Evolutionary conservation across 164 flowering plant species (phyloP), one percentile per base, ranked within the genome.

Genomic region (Stephania yunnanensis): DNA sequence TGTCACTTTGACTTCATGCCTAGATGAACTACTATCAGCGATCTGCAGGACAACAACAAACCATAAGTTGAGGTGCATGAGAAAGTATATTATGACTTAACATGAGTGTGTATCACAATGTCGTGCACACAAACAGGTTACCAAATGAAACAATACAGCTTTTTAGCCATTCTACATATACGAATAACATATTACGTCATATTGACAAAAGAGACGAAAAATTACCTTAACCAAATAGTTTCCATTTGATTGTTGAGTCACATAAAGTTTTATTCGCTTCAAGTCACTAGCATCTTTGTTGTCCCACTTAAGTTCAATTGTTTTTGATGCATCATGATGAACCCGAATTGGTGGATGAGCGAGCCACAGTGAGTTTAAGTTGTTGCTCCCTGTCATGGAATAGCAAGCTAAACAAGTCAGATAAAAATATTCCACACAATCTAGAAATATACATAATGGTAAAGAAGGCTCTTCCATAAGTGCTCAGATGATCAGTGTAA

Each of bases 261-360:
- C 48, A 44, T 70, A 25, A 70, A 91, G 81, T 58, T 75, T 77
- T 67, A 94, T 50, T 65, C 71, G 74, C 74, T 78, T 83, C 78
- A 90, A 77, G 50, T 75, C 80, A 73, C 55, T 76, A 77, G 84
- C 85, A 73, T 73, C 76, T 31, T 86, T 91, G 79, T 80, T 84
- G 25, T 90, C 91, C 95, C 90, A 93, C 78, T 92, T 90, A 75
- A 92, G 83, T 71, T 90, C 95, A 83, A 93, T 79, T n/a, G 81
- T 80, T 31, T 81, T 85, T 73, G 73, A 87, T 69, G 92, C 92
- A 78, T 13, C 44, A 81, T 95, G 93, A 83, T 91, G 85, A 75
- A 91, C 87, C 81, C 99, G 86, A 76, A 93, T 93, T 69, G 99
- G 97, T 74, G 95, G 95, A 76, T 86, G 79, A 52, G 90, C 72